Conservation (phyloP, 2,329 filamentous ascomycete genomes). For the Botrytis medusae region DNA sequence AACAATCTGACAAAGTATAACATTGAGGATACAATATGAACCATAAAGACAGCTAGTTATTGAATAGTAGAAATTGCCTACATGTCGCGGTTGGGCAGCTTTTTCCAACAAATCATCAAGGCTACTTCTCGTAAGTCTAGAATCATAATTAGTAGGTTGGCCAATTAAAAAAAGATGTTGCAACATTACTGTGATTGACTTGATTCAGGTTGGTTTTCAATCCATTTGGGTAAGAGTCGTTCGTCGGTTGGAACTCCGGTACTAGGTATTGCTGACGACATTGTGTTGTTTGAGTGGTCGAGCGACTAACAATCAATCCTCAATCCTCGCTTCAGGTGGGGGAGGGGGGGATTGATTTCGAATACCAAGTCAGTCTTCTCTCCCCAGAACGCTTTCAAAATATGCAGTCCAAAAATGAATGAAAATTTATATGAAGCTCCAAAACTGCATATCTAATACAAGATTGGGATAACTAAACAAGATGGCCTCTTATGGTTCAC, state of each 20-base stretch:
- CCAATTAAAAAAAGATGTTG: slow-evolving; percentile 25
- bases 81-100: slow-evolving; percentile 50
- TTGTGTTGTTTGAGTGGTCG: slow-evolving; percentile 1
- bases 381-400: background rate
- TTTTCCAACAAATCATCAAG: slow-evolving; percentile 32
- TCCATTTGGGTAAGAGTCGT: slow-evolving; percentile 42
- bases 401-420: background rate
- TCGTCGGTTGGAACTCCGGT: slow-evolving; percentile 29
- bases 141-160: background rate
- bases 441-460: background rate
- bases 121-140: slow-evolving; percentile 31
- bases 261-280: background rate
- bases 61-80: background rate
- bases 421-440: background rate
- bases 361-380: background rate
- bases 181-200: slow-evolving; percentile 42
- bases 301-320: background rate
- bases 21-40: background rate
- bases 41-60: background rate
- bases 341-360: background rate
- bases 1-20: background rate
- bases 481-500: background rate
- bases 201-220: slow-evolving; percentile 44
- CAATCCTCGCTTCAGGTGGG: slow-evolving; percentile 15
- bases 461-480: background rate